phyloP scores from a whole-genome alignment of 2,329 filamentous ascomycete genomes.

The Fusarium praegraminearum region DNA sequence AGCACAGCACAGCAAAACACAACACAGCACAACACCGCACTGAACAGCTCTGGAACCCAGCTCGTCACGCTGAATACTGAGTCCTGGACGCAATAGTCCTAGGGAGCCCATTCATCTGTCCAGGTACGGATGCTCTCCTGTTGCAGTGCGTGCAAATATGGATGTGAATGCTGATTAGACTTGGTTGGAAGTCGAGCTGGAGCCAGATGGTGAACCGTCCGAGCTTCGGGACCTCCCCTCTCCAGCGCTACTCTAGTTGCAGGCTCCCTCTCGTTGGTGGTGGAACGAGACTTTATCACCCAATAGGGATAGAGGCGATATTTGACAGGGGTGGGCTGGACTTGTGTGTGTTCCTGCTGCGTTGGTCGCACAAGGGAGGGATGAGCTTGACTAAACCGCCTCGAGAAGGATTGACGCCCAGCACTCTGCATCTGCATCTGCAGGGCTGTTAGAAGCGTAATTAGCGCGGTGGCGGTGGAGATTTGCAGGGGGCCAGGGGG shows the following conservation, averaged over 20 bases:
- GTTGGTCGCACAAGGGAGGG: conserved; percentile 38
- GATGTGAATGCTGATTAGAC: conserved; percentile 26
- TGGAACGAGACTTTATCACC: conserved; percentile 25
- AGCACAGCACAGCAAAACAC: not conserved
- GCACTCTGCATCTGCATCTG: conserved; percentile 26
- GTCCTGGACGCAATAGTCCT: not conserved
- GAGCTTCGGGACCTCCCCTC: conserved; percentile 34
- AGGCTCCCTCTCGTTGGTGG: conserved; percentile 14
- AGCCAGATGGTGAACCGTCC: conserved; percentile 8
- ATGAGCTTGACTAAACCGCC: conserved; percentile 14
- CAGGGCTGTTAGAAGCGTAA: conserved; percentile 34
- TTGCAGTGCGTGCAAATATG: not conserved
- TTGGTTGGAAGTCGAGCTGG: conserved; percentile 1
- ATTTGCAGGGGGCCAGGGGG: conserved; percentile 2
- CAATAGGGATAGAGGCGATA: conserved; percentile 14
- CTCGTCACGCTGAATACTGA: not conserved
- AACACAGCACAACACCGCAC: not conserved
- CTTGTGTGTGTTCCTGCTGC: conserved; percentile 38
- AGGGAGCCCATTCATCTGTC: not conserved
- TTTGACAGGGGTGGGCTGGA: conserved; percentile 21
- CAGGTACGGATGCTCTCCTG: not conserved
- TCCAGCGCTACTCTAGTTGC: conserved; percentile 27
- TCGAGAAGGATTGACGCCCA: conserved; percentile 27
- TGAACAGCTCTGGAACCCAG: not conserved
- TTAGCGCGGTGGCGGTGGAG: conserved; percentile 40